phyloP scores from a whole-genome alignment of 1,139 yeast species.

The Debaryomyces singareniensis region DNA sequence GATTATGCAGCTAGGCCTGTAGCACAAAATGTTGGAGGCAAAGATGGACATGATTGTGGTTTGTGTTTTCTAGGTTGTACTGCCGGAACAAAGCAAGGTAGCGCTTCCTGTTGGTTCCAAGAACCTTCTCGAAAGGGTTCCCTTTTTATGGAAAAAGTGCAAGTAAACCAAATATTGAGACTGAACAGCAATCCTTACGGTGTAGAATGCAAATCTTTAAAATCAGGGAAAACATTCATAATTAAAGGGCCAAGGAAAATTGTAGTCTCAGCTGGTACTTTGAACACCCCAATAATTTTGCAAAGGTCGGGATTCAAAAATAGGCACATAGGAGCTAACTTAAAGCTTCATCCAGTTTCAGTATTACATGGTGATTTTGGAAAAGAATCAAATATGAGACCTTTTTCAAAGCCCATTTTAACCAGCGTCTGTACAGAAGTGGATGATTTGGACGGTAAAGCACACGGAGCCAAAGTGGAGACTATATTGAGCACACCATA shows the following conservation, averaged over 20 bases:
- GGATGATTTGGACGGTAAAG: conserved; percentile 50
- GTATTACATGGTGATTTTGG: conserved; percentile 40
- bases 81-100: conserved; percentile 51
- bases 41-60: conserved; percentile 43
- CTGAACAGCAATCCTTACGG: conserved; percentile 41
- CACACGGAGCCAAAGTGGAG: conserved; percentile 54
- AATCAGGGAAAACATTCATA: conserved; percentile 23
- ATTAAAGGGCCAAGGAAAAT: conserved; percentile 44
- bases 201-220: conserved; percentile 27
- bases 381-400: conserved; percentile 24
- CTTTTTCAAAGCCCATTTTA: conserved; percentile 42
- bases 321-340: conserved; percentile 47
- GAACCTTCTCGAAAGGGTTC: conserved; percentile 47
- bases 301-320: conserved; percentile 49
- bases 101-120: conserved; percentile 46
- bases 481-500: conserved; percentile 44
- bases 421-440: conserved; percentile 45
- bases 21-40: conserved; percentile 48
- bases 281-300: conserved; percentile 47
- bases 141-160: conserved; percentile 42
- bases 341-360: conserved; percentile 50
- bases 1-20: conserved; percentile 39
- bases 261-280: conserved; percentile 45
- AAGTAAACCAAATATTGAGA: conserved; percentile 36
- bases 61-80: conserved; percentile 50